Evolutionary conservation across 169 alveolate genomes (phyloP), one percentile per base, ranked within the genome.

Genomic region (Besnoitia besnoiti): DNA sequence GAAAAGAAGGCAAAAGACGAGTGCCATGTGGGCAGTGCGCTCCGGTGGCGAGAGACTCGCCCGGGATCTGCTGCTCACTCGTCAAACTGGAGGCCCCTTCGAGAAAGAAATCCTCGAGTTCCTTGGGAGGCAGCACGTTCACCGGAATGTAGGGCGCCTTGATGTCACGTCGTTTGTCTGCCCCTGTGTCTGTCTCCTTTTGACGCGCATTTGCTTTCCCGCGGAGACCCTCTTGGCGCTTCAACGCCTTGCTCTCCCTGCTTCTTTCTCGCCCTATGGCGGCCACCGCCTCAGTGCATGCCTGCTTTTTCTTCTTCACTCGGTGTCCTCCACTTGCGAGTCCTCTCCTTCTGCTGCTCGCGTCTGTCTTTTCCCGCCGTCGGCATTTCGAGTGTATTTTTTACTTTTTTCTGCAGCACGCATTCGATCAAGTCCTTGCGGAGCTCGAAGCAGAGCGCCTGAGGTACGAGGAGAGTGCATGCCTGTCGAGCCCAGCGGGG

Each of bases 51-150:
- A 73, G 46, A 73, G 82, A 73, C 46, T 73, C 0, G 82, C 39
- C 8, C 12, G 46, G n/a, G 47, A 35, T 73, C 47, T 73, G 16
- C 44, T 73, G 5, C 82, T 73, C 82, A 73, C 82, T 1, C 82
- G n/a, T 39, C 39, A 73, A 37, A 73, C 46, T 8, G 82, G 82
- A 1, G 82, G 82, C 16, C 82, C 82, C n/a, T 73, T 73, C n/a
- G 82, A 73, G n/a, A 73, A 37, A n/a, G 82, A 73, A 73, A 30
- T 73, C 21, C 82, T 73, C 46, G 47, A 37, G 12, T 73, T 73
- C n/a, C 82, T 73, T 73, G 82, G 82, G 5, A 16, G n/a, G 46
- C 82, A 73, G 14, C 82, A 73, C 24, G 82, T 42, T 5, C 27
- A 10, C n/a, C 46, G 82, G 16, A 73, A 73, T 73, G 82, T 73